A percentile compares a stretch with the other conserved stretches of the same genome.
Evolutionary conservation across 1,139 yeast species (phyloP).

Genomic region (Lizanozyma gosingica): DNA sequence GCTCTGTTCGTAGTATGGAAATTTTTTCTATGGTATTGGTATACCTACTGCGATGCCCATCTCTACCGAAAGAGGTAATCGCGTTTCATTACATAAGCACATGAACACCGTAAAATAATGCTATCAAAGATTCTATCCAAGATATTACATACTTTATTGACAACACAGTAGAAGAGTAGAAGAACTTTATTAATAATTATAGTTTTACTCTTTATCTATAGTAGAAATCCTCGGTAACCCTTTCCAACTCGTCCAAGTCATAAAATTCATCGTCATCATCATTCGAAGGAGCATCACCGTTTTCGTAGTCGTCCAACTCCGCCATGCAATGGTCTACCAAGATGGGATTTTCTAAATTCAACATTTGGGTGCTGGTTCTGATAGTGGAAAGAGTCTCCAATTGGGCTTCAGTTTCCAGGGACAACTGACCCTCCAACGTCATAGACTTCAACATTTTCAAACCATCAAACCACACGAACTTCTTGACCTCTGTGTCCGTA

Average conservation of each 20-base stretch:
- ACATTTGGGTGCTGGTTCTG: slow-evolving; percentile 57
- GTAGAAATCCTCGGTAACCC: slow-evolving; percentile 32
- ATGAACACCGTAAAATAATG: too few relatives aligned
- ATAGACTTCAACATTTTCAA: slow-evolving; percentile 47
- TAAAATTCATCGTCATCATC: slow-evolving; percentile 34
- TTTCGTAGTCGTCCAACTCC: slow-evolving; percentile 14
- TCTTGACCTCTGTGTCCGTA: slow-evolving; percentile 63
- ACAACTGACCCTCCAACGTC: slow-evolving; percentile 29
- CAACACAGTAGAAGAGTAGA: too few relatives aligned
- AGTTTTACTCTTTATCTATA: slow-evolving; percentile 25
- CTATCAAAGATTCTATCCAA: too few relatives aligned
- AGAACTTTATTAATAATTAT: too few relatives aligned
- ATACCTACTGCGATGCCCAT: too few relatives aligned
- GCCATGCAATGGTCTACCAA: slow-evolving; percentile 2
- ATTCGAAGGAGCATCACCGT: slow-evolving; percentile 16
- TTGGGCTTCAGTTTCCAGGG: slow-evolving; percentile 53
- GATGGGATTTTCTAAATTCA: slow-evolving; percentile 37
- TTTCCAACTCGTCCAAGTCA: slow-evolving; percentile 32
- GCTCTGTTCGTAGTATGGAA: too few relatives aligned
- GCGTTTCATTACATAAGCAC: too few relatives aligned
- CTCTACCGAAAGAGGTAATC: too few relatives aligned
- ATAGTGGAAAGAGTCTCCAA: slow-evolving; percentile 48
- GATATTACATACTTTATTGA: too few relatives aligned
- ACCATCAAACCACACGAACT: slow-evolving; percentile 77
- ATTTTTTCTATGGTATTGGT: too few relatives aligned